A percentile compares a stretch with the other conserved stretches of the same genome.
phyloP scores from a whole-genome alignment of 2,329 filamentous ascomycete species.

The Neopestalotiopsis sp. region DNA sequence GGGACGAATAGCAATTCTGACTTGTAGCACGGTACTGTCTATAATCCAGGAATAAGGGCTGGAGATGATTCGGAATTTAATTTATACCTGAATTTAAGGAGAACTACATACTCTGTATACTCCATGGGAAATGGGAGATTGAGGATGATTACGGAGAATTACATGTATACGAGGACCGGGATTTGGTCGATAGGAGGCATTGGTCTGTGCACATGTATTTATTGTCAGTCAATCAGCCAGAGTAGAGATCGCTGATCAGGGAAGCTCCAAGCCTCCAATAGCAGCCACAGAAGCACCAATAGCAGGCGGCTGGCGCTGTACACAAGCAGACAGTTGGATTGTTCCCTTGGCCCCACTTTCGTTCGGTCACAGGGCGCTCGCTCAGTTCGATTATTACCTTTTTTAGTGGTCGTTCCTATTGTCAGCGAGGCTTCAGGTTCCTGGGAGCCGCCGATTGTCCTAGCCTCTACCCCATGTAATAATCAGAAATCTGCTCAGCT shows the following conservation, averaged over 20 bases:
- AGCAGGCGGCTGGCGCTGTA: neutral
- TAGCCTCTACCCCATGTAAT: slow-evolving; percentile 1
- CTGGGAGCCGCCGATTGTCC: neutral
- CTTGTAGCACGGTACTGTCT: neutral
- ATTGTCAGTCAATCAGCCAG: neutral
- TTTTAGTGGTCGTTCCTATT: slow-evolving; percentile 5
- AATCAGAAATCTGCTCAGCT: neutral
- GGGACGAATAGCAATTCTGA: neutral
- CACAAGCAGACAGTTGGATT: neutral
- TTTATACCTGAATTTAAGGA: no score
- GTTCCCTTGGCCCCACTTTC: neutral
- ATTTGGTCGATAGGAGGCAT: neutral
- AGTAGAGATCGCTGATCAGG: neutral
- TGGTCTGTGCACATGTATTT: neutral
- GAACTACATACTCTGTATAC: no score
- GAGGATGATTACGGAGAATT: neutral
- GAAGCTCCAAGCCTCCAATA: neutral
- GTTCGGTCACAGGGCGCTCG: slow-evolving; percentile 8
- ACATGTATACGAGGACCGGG: neutral
- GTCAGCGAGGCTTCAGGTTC: slow-evolving; percentile 8
- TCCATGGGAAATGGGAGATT: neutral
- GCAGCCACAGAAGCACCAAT: no score
- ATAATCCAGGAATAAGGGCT: no score
- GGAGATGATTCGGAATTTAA: no score
- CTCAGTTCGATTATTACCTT: neutral